These are phyloP conservation scores for Phytophthora litchii DNA, from an alignment of 352 stramenopile genomes.

Conservation along the genomic window DNA sequence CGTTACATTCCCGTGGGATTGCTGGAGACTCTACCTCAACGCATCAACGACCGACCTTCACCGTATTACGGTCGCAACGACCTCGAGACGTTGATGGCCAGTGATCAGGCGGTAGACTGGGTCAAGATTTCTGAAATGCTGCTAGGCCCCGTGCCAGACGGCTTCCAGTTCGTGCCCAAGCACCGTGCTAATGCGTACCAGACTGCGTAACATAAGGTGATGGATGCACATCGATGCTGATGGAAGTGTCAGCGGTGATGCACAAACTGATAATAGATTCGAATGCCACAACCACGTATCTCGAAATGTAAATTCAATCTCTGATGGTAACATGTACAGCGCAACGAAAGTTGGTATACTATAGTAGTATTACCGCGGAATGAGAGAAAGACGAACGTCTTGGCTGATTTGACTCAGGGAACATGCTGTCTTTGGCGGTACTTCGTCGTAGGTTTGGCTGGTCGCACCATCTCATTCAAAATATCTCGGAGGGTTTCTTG, in stretches of 20 bases:
- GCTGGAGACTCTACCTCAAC: conserved; percentile 94
- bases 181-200: conserved; percentile 97
- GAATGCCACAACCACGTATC: neutral
- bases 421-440: too few species aligned
- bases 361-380: too few species aligned
- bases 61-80: conserved; percentile 94
- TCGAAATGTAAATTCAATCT: too few species aligned
- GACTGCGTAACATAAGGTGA: conserved; percentile 15
- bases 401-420: too few species aligned
- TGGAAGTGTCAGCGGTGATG: neutral
- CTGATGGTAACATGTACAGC: too few species aligned
- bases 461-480: neutral
- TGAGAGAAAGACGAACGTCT: too few species aligned
- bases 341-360: too few species aligned
- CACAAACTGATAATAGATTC: conserved; percentile 17
- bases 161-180: conserved; percentile 96
- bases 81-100: conserved; percentile 98
- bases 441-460: too few species aligned
- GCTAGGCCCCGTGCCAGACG: conserved; percentile 93
- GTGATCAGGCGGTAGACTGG: conserved; percentile 96
- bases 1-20: conserved; percentile 98
- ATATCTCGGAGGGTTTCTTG: neutral
- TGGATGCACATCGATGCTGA: neutral
- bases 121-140: conserved; percentile 99
- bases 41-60: conserved; percentile 97